Conservation (phyloP, 345 rosid genomes). For the Pelargonium nanum region DNA sequence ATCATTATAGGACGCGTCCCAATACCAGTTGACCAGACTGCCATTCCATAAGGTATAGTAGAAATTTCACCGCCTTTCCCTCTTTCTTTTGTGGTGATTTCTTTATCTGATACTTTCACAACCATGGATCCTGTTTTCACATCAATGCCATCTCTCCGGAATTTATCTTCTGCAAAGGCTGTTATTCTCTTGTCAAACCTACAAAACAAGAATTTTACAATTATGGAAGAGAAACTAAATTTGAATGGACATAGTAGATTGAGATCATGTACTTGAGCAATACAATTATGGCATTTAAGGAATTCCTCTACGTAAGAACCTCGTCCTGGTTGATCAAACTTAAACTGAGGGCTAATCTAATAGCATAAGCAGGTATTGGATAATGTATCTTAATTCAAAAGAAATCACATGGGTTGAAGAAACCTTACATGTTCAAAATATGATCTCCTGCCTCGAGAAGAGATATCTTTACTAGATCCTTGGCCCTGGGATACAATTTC, state of each 20-base stretch:
- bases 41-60: conserved; percentile 66
- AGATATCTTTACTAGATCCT: conserved; percentile 63
- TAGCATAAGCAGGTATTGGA: no score
- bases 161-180: conserved; percentile 51
- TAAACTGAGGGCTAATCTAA: no score
- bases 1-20: conserved; percentile 53
- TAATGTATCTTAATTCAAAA: no score
- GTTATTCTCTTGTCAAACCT: conserved; percentile 80
- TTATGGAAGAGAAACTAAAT: not conserved
- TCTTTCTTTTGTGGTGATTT: conserved; percentile 49
- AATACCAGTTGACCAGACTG: conserved; percentile 82
- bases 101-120: conserved; percentile 44
- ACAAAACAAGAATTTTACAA: no score
- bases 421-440: conserved; percentile 60
- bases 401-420: no score
- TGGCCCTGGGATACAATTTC: conserved; percentile 56
- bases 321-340: no score
- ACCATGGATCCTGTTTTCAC: conserved; percentile 66
- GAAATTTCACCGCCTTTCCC: conserved; percentile 28
- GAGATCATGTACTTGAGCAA: not conserved
- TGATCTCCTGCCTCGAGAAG: conserved; percentile 92
- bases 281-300: no score
- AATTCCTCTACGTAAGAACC: no score
- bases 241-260: not conserved
- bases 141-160: conserved; percentile 55